Evolutionary conservation across 495 filamentous ascomycete species (phyloP).

Genomic region (Lentithecium fluviatile): DNA sequence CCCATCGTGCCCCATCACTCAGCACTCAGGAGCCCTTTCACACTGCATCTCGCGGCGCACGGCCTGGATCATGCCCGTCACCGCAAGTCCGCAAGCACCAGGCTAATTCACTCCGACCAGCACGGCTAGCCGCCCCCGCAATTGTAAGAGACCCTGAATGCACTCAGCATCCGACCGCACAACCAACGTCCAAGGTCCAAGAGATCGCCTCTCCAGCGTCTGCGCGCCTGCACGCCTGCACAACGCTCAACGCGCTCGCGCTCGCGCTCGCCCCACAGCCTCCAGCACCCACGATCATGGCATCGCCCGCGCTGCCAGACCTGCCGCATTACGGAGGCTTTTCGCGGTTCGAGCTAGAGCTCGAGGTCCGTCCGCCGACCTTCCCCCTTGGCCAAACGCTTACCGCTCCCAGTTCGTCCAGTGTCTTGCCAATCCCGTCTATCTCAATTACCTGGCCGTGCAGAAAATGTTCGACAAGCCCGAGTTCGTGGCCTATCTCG

Average conservation of each 20-base stretch:
- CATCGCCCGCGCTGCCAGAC: slow-evolving; percentile 8
- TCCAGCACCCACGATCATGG: slow-evolving; percentile 9
- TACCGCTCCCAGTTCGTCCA: slow-evolving; percentile 70
- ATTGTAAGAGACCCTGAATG: slow-evolving; percentile 9
- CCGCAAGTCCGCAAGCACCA: slow-evolving; percentile 3
- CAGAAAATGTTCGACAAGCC: slow-evolving; percentile 56
- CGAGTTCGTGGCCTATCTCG: slow-evolving; percentile 75
- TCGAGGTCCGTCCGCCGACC: slow-evolving; percentile 54
- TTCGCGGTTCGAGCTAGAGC: slow-evolving; percentile 71
- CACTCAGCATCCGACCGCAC: neutral
- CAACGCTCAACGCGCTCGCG: too few relatives aligned
- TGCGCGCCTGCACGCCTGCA: too few relatives aligned
- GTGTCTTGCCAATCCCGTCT: slow-evolving; percentile 78
- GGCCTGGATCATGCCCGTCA: slow-evolving; percentile 1
- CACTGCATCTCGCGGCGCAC: too few relatives aligned
- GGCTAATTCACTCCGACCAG: neutral
- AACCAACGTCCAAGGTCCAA: neutral
- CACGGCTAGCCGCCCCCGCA: slow-evolving; percentile 21
- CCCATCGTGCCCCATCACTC: too few relatives aligned
- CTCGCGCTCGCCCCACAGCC: neutral
- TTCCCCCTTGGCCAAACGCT: neutral
- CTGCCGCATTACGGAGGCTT: slow-evolving; percentile 61
- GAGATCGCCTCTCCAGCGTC: too few relatives aligned
- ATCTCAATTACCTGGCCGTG: slow-evolving; percentile 73
- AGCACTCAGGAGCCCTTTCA: too few relatives aligned